phyloP scores from a whole-genome alignment of 495 filamentous ascomycete genomes.

The Hypoxylon crocopeplum region DNA sequence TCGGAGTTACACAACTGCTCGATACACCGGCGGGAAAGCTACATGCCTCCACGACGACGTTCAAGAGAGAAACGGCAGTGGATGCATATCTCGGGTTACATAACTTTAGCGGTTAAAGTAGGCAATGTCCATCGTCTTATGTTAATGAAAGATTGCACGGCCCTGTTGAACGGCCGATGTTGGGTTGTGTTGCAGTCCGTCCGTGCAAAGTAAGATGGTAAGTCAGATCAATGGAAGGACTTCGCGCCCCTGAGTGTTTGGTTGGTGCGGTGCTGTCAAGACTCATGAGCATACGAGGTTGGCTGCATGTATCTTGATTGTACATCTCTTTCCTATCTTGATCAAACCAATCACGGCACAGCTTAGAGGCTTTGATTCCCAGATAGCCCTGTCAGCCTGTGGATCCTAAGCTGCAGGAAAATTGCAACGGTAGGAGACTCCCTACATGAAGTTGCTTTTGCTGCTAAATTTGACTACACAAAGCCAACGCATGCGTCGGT shows the following conservation, averaged over 20 bases:
- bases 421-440: conserved; percentile 12
- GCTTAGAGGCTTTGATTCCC: neutral
- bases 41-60: too few relatives aligned
- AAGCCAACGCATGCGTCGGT: conserved; percentile 12
- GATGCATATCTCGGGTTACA: neutral
- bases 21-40: too few relatives aligned
- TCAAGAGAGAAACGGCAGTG: neutral
- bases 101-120: too few relatives aligned
- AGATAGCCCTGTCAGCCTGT: conserved; percentile 3
- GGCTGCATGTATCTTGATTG: conserved; percentile 22
- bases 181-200: conserved; percentile 8
- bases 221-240: neutral
- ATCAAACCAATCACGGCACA: conserved; percentile 15
- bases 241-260: neutral
- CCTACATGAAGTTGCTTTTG: conserved; percentile 20
- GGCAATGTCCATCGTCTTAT: too few relatives aligned
- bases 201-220: neutral
- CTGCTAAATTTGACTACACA: conserved; percentile 24
- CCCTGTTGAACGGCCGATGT: conserved; percentile 1
- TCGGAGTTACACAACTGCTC: too few relatives aligned
- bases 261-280: conserved; percentile 10
- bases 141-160: neutral
- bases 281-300: conserved; percentile 27
- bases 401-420: conserved; percentile 14
- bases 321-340: conserved; percentile 18